A percentile compares a stretch with the other conserved stretches of the same genome.
These are phyloP conservation scores for Phylloporus sp. DNA, from an alignment of 768 basidiomycete genomes.

Conservation along the genomic window DNA sequence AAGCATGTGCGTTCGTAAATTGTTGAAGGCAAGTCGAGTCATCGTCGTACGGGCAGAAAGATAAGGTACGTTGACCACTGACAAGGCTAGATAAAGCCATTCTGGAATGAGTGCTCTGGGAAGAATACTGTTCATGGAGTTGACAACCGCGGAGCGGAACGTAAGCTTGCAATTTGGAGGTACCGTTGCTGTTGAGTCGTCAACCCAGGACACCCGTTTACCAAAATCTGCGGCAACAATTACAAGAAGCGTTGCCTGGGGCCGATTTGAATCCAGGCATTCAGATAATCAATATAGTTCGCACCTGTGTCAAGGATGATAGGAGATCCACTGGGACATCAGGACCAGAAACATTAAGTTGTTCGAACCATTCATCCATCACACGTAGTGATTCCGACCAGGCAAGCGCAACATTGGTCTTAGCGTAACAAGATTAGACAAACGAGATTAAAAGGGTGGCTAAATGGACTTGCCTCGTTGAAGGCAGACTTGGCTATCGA, in stretches of 20 bases:
- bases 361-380: conserved; percentile 40
- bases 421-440: neutral
- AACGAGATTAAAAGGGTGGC: neutral
- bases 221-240: conserved; percentile 44
- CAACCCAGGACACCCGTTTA: conserved; percentile 31
- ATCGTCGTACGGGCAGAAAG: conserved; percentile 31
- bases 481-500: conserved; percentile 46
- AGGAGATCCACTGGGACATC: conserved; percentile 21
- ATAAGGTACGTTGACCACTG: conserved; percentile 32
- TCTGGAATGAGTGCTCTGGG: conserved; percentile 32
- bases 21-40: conserved; percentile 33
- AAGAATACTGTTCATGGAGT: conserved; percentile 20
- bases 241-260: conserved; percentile 36
- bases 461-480: conserved; percentile 36
- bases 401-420: conserved; percentile 47
- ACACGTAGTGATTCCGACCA: conserved; percentile 44
- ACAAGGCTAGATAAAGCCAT: conserved; percentile 28
- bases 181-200: conserved; percentile 24
- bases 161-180: conserved; percentile 31
- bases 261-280: neutral
- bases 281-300: neutral
- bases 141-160: conserved; percentile 35
- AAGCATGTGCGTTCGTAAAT: conserved; percentile 38
- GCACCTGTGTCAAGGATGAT: conserved; percentile 13
- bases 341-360: conserved; percentile 27